phyloP scores from a whole-genome alignment of 140 eudicot genomes.

The Stevia rebaudiana region DNA sequence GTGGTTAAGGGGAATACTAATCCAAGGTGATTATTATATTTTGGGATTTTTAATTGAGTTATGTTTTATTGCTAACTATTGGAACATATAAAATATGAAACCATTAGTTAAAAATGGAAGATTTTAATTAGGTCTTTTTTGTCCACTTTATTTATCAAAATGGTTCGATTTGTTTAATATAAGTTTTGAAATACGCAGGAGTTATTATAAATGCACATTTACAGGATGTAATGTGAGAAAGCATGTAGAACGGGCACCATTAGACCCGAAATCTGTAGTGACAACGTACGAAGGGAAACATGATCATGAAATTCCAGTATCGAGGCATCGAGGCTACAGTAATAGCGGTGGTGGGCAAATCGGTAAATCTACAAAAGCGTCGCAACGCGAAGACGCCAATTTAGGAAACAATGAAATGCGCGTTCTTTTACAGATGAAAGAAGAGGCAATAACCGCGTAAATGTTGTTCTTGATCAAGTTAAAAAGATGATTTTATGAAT shows the following conservation, averaged over 20 bases:
- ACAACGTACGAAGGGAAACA: conserved; percentile 98
- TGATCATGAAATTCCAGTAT: conserved; percentile 67
- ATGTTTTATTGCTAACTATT: no score
- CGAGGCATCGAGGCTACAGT: conserved; percentile 40
- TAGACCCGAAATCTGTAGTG: conserved; percentile 71
- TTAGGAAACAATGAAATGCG: conserved; percentile 48
- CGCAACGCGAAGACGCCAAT: conserved; percentile 41
- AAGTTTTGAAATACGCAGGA: conserved; percentile 39
- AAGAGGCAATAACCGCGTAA: conserved; percentile 58
- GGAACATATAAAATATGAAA: no score
- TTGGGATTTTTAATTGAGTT: no score
- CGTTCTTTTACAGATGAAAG: conserved; percentile 58
- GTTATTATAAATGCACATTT: conserved; percentile 83
- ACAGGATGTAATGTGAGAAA: conserved; percentile 82
- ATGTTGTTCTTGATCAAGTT: no score
- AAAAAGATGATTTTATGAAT: no score
- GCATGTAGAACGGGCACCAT: conserved; percentile 83
- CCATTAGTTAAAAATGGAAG: no score
- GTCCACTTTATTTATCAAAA: no score
- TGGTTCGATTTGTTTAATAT: no score
- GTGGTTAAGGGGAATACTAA: conserved; percentile 90
- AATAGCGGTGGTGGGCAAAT: conserved; percentile 19
- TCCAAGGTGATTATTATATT: conserved; percentile 45
- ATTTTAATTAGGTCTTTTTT: no score
- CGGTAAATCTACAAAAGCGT: conserved; percentile 25